Evolutionary conservation across 2,329 filamentous ascomycete species (phyloP).

Genomic region (Sarocladiaceae sp.): DNA sequence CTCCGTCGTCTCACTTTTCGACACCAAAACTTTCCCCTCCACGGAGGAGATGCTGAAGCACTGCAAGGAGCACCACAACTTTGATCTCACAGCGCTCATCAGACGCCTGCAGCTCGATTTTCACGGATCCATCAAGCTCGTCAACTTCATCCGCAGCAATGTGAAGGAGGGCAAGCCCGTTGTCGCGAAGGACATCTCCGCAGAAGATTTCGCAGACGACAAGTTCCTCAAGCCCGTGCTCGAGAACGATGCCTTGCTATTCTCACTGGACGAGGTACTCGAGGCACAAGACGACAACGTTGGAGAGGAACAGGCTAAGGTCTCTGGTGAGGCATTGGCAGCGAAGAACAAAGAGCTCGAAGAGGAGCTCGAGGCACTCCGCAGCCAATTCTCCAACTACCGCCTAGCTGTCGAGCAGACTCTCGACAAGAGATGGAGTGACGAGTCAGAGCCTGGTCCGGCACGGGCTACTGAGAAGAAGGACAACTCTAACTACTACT

Average conservation of each 20-base stretch:
- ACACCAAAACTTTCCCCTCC: conserved; percentile 58
- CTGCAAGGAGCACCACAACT: conserved; percentile 58
- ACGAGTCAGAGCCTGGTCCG: conserved; percentile 39
- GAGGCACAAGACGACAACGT: conserved; percentile 31
- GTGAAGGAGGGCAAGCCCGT: conserved; percentile 38
- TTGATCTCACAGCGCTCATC: conserved; percentile 59
- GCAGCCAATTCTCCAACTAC: conserved; percentile 59
- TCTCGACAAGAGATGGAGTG: conserved; percentile 58
- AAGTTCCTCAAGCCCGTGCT: conserved; percentile 76
- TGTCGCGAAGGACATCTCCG: conserved; percentile 50
- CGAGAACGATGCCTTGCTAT: conserved; percentile 83
- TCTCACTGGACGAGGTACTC: conserved; percentile 73
- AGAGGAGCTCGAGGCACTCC: conserved; percentile 52
- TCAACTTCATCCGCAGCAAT: conserved; percentile 58
- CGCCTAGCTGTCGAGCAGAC: conserved; percentile 59
- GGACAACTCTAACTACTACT: conserved; percentile 38
- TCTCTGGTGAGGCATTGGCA: not conserved
- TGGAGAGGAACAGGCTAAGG: not conserved
- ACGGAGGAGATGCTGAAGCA: conserved; percentile 60
- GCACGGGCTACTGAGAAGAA: conserved; percentile 21
- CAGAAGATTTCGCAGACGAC: conserved; percentile 65
- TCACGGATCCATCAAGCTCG: conserved; percentile 64
- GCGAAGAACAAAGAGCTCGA: conserved; percentile 43
- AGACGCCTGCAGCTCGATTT: conserved; percentile 60
- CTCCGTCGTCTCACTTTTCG: conserved; percentile 61